These are phyloP conservation scores for Allium fistulosum DNA, from an alignment of 106 monocot genomes.

Conservation along the genomic window DNA sequence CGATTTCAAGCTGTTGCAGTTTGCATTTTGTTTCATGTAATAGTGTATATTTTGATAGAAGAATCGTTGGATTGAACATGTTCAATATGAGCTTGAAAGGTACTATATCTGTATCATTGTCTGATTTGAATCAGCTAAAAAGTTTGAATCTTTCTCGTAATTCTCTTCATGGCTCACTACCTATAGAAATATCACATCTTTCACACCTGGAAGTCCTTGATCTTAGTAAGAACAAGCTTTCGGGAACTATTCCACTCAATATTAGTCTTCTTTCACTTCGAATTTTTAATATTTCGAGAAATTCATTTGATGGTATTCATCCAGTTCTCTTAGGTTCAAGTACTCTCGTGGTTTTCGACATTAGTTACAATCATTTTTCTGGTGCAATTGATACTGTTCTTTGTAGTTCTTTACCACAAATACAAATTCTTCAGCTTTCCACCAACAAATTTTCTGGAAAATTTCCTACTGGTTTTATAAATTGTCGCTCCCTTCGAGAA, in stretches of 20 bases:
- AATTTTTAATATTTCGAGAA: conserved; percentile 56
- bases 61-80: conserved; percentile 48
- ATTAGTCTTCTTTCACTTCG: conserved; percentile 29
- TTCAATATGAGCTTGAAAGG: conserved; percentile 28
- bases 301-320: conserved; percentile 37
- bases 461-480: conserved; percentile 32
- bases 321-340: conserved; percentile 31
- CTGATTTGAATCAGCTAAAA: conserved; percentile 21
- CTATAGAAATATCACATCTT: conserved; percentile 30
- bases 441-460: conserved; percentile 33
- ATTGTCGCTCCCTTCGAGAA: conserved; percentile 31
- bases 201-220: conserved; percentile 33
- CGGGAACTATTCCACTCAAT: conserved; percentile 20
- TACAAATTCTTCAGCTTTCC: conserved; percentile 35
- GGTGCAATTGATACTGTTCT: conserved; percentile 29
- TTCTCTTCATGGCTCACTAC: conserved; percentile 28
- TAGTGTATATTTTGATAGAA: neutral
- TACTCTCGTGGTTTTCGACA: conserved; percentile 36
- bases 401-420: conserved; percentile 20
- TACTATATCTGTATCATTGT: conserved; percentile 17
- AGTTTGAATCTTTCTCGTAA: conserved; percentile 41
- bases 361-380: conserved; percentile 45
- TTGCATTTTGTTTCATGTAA: conserved; percentile 16
- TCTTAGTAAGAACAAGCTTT: conserved; percentile 50
- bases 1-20: conserved; percentile 10